Percentiles rank a stretch among this genome's conserved stretches.
Evolutionary conservation across 257 asterid species (phyloP).

Genomic region (Scutellaria galericulata): DNA sequence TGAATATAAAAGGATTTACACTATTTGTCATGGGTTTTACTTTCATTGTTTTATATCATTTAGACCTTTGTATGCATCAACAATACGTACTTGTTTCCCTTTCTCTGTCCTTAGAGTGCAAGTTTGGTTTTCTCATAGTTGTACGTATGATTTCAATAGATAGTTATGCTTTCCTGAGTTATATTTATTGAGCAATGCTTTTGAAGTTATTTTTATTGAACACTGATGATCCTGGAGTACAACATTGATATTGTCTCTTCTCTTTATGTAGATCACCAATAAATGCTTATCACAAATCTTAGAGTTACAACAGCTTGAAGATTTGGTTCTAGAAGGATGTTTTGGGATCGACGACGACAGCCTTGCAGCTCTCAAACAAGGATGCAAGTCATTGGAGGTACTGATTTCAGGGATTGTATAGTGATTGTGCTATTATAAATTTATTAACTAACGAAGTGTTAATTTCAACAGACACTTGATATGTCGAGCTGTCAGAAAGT

Average conservation of each 20-base stretch:
- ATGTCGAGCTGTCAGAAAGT: conserved; percentile 88
- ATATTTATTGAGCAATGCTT: neutral
- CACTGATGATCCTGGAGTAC: conserved; percentile 13
- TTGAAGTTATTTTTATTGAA: neutral
- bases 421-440: conserved; percentile 7
- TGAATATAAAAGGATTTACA: neutral
- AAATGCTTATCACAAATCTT: conserved; percentile 68
- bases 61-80: conserved; percentile 1
- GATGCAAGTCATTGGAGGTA: conserved; percentile 82
- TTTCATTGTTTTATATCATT: neutral
- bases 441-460: conserved; percentile 16
- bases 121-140: neutral
- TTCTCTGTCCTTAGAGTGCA: neutral
- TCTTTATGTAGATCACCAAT: conserved; percentile 62
- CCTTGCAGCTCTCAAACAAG: conserved; percentile 65
- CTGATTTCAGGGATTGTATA: neutral
- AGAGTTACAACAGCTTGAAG: conserved; percentile 74
- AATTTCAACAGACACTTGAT: conserved; percentile 72
- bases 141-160: neutral
- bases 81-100: neutral
- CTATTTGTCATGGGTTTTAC: neutral
- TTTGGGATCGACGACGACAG: conserved; percentile 78
- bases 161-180: neutral
- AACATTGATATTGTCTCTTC: conserved; percentile 18
- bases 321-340: conserved; percentile 84